Conservation (phyloP, 2,329 filamentous ascomycete species). For the Ceratocystis smalleyi region DNA sequence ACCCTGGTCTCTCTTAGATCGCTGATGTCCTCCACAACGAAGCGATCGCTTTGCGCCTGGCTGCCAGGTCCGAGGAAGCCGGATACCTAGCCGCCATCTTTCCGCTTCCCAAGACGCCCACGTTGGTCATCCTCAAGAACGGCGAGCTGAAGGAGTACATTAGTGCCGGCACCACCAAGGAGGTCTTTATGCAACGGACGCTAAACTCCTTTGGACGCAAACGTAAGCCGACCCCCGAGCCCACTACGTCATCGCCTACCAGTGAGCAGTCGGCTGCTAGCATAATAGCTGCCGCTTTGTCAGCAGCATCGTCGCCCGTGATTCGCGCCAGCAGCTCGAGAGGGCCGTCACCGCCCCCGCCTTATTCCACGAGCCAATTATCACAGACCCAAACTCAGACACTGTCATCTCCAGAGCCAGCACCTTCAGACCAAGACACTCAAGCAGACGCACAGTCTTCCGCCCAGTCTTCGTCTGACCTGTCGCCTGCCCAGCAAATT, state of each 20-base stretch:
- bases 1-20: slow-evolving; percentile 28
- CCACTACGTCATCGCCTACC: slow-evolving; percentile 7
- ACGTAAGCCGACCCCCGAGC: slow-evolving; percentile 15
- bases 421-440: slow-evolving; percentile 11
- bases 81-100: slow-evolving; percentile 70
- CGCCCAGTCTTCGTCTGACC: not conserved
- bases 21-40: slow-evolving; percentile 41
- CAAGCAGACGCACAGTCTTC: not conserved
- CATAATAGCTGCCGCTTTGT: slow-evolving; percentile 15
- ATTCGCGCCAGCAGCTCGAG: slow-evolving; percentile 15
- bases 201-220: slow-evolving; percentile 23
- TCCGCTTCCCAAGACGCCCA: slow-evolving; percentile 62
- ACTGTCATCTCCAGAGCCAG: slow-evolving; percentile 14
- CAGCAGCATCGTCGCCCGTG: slow-evolving; percentile 18
- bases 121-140: slow-evolving; percentile 64
- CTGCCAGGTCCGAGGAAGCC: slow-evolving; percentile 62
- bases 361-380: slow-evolving; percentile 12
- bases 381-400: slow-evolving; percentile 17
- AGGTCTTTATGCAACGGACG: slow-evolving; percentile 44
- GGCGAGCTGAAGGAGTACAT: slow-evolving; percentile 67
- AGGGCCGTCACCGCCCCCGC: slow-evolving; percentile 17
- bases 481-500: slow-evolving; percentile 23
- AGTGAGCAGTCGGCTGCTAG: slow-evolving; percentile 15
- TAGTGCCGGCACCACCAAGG: slow-evolving; percentile 43
- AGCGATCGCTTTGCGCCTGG: slow-evolving; percentile 54